phyloP scores from a whole-genome alignment of 257 asterid species.

The Ophiorrhiza pumila region DNA sequence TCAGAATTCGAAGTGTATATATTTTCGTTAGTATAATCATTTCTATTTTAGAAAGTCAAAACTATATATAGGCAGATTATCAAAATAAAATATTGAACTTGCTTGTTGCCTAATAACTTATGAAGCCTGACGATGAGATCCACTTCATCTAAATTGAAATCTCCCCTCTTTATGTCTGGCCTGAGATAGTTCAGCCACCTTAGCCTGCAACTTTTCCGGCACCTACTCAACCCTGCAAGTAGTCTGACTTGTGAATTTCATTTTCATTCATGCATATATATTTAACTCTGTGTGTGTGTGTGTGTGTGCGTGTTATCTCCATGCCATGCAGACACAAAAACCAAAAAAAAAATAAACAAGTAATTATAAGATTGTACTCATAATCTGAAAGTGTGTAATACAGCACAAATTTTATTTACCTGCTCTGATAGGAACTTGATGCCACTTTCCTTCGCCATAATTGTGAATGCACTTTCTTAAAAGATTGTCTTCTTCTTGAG shows the following conservation, averaged over 20 bases:
- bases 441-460: slow-evolving; percentile 36
- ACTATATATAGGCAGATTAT: background rate
- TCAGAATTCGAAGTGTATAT: too few species aligned
- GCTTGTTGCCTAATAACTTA: slow-evolving; percentile 25
- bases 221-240: slow-evolving; percentile 23
- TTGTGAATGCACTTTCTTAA: slow-evolving; percentile 20
- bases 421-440: slow-evolving; percentile 23
- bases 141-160: slow-evolving; percentile 19
- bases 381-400: too few species aligned
- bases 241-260: too few species aligned
- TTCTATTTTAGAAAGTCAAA: too few species aligned
- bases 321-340: too few species aligned
- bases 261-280: too few species aligned
- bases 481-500: slow-evolving; percentile 26
- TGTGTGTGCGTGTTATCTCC: too few species aligned
- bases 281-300: too few species aligned
- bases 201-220: slow-evolving; percentile 25
- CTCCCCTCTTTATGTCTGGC: slow-evolving; percentile 26
- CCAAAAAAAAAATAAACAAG: too few species aligned
- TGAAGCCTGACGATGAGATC: slow-evolving; percentile 24
- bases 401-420: too few species aligned
- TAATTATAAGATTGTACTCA: too few species aligned
- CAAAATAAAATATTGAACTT: background rate
- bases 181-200: slow-evolving; percentile 26
- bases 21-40: too few species aligned